phyloP scores from a whole-genome alignment of 2,329 filamentous ascomycete species.

The Sclerotinia trifoliorum region DNA sequence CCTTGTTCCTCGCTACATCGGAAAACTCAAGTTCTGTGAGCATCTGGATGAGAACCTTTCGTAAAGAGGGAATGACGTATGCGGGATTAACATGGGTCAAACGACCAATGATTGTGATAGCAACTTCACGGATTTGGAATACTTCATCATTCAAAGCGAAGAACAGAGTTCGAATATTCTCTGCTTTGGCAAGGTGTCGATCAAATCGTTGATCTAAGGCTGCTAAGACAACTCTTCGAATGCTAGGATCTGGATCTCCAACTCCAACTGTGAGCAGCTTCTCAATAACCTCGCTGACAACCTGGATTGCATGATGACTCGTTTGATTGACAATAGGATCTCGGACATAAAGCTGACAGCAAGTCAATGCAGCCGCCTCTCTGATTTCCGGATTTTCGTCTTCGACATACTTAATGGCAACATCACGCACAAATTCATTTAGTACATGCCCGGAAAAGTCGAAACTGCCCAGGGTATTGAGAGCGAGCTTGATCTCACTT shows the following conservation, averaged over 20 bases:
- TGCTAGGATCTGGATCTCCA: conserved; percentile 85
- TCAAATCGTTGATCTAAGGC: conserved; percentile 94
- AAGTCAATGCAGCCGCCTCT: conserved; percentile 91
- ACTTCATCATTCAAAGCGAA: conserved; percentile 93
- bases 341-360: conserved; percentile 94
- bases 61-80: conserved; percentile 92
- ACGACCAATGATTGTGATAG: conserved; percentile 93
- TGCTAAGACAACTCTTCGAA: conserved; percentile 81
- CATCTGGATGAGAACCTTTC: conserved; percentile 93
- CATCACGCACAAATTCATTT: conserved; percentile 97
- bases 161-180: conserved; percentile 95
- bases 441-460: conserved; percentile 91
- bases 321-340: conserved; percentile 98
- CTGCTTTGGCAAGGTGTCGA: conserved; percentile 91
- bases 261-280: conserved; percentile 93
- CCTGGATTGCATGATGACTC: conserved; percentile 92
- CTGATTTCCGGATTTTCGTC: conserved; percentile 92
- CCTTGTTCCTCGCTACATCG: conserved; percentile 89
- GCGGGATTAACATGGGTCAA: conserved; percentile 89
- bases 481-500: conserved; percentile 83
- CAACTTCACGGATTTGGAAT: conserved; percentile 88
- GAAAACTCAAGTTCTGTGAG: conserved; percentile 96
- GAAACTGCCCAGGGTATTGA: conserved; percentile 96
- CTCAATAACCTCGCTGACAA: conserved; percentile 97
- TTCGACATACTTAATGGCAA: conserved; percentile 96